These are phyloP conservation scores for Tolypocladium capitatum DNA, from an alignment of 2,329 filamentous ascomycete genomes.

Conservation along the genomic window DNA sequence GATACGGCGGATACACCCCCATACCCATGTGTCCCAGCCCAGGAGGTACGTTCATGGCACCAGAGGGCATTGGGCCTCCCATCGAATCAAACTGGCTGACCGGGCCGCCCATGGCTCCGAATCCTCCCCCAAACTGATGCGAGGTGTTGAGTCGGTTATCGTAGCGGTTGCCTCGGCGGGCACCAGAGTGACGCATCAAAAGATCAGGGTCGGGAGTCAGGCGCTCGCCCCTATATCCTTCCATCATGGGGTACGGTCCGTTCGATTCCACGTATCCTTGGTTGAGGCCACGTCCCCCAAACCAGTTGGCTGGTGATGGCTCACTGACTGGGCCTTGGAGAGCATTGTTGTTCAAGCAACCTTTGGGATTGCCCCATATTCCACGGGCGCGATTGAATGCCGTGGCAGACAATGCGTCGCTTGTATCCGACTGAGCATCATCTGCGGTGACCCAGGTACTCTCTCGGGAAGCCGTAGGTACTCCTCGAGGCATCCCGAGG, in stretches of 20 bases:
- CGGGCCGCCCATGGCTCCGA: conserved; percentile 16
- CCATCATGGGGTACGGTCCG: conserved; percentile 20
- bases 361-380: conserved; percentile 42
- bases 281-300: conserved; percentile 25
- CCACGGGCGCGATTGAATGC: conserved; percentile 40
- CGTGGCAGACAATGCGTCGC: conserved; percentile 37
- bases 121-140: conserved; percentile 19
- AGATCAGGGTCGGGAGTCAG: conserved; percentile 36
- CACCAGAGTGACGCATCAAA: conserved; percentile 25
- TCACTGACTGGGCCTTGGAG: conserved; percentile 23
- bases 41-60: conserved; percentile 19
- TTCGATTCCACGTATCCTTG: conserved; percentile 27
- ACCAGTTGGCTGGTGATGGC: conserved; percentile 29
- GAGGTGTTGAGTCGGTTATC: conserved; percentile 29
- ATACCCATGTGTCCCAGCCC: conserved; percentile 25
- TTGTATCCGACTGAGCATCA: conserved; percentile 42
- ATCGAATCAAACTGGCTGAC: conserved; percentile 22
- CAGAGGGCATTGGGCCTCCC: conserved; percentile 19
- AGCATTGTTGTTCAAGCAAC: conserved; percentile 19
- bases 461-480: conserved; percentile 19
- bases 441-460: conserved; percentile 40
- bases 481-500: conserved; percentile 9
- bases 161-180: conserved; percentile 32
- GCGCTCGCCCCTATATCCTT: conserved; percentile 32
- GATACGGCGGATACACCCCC: conserved; percentile 34